Evolutionary conservation across 176 grass and related monocot species (phyloP), one percentile per base, ranked within the genome.

Genomic region (Otatea glauca): DNA sequence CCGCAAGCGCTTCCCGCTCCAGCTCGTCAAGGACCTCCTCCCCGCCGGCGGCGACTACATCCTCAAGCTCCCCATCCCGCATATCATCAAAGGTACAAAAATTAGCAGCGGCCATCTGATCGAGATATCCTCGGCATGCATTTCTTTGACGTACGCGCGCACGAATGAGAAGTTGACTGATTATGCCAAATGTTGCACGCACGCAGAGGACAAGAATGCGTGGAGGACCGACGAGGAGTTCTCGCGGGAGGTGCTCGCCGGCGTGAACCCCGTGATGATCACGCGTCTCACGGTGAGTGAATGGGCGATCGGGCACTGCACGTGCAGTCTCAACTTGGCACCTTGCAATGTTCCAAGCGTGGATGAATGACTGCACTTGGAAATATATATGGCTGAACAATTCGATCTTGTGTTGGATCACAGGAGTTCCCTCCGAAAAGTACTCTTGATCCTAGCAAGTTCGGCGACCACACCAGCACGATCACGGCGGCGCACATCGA

Each of bases 161-260:
- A 20, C 17, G 51, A 54, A 54, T 59, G 55, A 4, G 10, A 21
- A 24, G 6, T 29, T 1, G 13, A 7, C 4, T 74, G 9, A 35
- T 2, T 16, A 38, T 41, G 47, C 15, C 3, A 81, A 5, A 81
- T 84, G 65, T 1, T 70, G 38, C 43, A 11, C 84, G 14, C 43
- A 11, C 84, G 14, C 27, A 96, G 94, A 70, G 63, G 69, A 89
- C 49, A 60, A 86, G 73, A 16, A 34, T 64, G 94, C 90, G 54
- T 97, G 95, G 95, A 75, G 88, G 75, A 91, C 86, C 3, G 94
- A 97, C 77, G 94, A 97, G 84, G 94, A 97, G 79, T 97, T 97
- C 75, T 78, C 90, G 8, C 86, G 94, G 13, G 92, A 97, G 83
- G 93, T 97, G 81, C 83, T 97, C 82, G 92, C 94, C 54, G 94